A percentile compares a stretch with the other conserved stretches of the same genome.
Evolutionary conservation across 2,329 filamentous ascomycete genomes (phyloP).

Genomic region (Hypomyces rosellus): DNA sequence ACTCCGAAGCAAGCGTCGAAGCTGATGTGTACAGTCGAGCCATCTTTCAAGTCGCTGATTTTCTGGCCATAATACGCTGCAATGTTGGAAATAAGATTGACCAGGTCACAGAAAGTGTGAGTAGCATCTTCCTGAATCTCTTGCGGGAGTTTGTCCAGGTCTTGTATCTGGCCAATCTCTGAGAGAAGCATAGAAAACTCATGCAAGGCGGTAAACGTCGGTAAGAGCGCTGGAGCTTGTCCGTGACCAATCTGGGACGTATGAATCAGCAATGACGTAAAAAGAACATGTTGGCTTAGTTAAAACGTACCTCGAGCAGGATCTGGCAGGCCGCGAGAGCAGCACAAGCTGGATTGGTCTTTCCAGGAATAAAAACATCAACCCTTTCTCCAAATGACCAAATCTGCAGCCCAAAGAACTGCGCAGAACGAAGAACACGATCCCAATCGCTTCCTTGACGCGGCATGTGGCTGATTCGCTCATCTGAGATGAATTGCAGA

Average conservation of each 20-base stretch:
- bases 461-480: conserved; percentile 36
- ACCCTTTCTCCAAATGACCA: conserved; percentile 29
- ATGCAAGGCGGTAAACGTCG: conserved; percentile 33
- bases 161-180: conserved; percentile 30
- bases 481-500: conserved; percentile 31
- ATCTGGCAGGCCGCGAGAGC: conserved; percentile 33
- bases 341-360: conserved; percentile 19
- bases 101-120: conserved; percentile 29
- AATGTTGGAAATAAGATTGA: conserved; percentile 29
- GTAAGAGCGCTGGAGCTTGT: conserved; percentile 31
- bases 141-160: conserved; percentile 26
- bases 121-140: conserved; percentile 27
- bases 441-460: conserved; percentile 35
- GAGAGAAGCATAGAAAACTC: conserved; percentile 33
- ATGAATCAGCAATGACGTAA: not conserved
- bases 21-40: conserved; percentile 23
- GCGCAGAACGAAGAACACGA: conserved; percentile 32
- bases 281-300: not conserved
- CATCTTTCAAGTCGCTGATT: conserved; percentile 24
- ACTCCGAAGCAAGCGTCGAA: conserved; percentile 32
- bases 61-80: conserved; percentile 29
- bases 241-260: conserved; percentile 29
- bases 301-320: conserved; percentile 29
- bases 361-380: conserved; percentile 19
- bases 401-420: conserved; percentile 36